phyloP scores from a whole-genome alignment of 1,284 basidiomycete genomes.

The Xerocomus tenax region DNA sequence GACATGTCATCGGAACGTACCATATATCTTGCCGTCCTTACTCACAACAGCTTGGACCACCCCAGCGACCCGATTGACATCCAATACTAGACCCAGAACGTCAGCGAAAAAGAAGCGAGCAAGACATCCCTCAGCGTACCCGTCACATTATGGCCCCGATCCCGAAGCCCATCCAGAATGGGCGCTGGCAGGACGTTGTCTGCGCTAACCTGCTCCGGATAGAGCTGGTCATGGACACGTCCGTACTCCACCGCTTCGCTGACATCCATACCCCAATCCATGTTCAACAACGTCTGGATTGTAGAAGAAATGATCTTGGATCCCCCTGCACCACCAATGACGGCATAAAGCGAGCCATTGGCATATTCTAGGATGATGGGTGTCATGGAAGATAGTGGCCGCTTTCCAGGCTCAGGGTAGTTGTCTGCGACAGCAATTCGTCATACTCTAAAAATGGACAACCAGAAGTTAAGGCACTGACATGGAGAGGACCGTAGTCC shows the following conservation, averaged over 20 bases:
- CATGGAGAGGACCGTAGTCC: conserved; percentile 81
- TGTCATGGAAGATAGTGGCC: conserved; percentile 76
- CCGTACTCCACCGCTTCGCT: conserved; percentile 77
- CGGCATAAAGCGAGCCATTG: conserved; percentile 63
- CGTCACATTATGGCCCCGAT: conserved; percentile 66
- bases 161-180: conserved; percentile 48
- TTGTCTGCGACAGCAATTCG: conserved; percentile 48
- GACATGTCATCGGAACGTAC: conserved; percentile 32
- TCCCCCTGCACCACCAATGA: conserved; percentile 82
- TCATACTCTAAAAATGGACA: conserved; percentile 3
- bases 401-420: conserved; percentile 79
- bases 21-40: conserved; percentile 50
- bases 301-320: conserved; percentile 77
- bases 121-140: conserved; percentile 32
- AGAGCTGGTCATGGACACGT: conserved; percentile 88
- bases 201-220: conserved; percentile 56
- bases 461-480: conserved; percentile 29
- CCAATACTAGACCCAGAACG: conserved; percentile 26
- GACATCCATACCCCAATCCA: conserved; percentile 75
- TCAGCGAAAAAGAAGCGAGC: conserved; percentile 1
- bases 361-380: conserved; percentile 73
- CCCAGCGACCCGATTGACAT: conserved; percentile 55
- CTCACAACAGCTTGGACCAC: conserved; percentile 66
- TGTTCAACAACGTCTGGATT: conserved; percentile 74
- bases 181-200: conserved; percentile 54